A percentile compares a stretch with the other conserved stretches of the same genome.
These are phyloP conservation scores for Sclerotiophoma versabilis DNA, from an alignment of 2,329 filamentous ascomycete genomes.

Conservation along the genomic window DNA sequence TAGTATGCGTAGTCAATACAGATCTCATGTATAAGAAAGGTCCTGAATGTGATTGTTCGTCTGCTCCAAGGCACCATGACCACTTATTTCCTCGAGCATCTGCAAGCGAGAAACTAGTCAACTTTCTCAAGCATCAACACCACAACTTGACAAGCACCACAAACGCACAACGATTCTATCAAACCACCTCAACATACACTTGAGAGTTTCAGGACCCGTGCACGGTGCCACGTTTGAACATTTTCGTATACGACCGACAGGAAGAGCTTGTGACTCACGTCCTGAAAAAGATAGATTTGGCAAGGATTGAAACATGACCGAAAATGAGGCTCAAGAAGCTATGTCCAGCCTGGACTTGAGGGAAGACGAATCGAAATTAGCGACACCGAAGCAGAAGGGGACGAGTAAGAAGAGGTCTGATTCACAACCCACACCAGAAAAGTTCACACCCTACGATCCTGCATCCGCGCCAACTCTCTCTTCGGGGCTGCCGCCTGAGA, in stretches of 20 bases:
- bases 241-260: neutral
- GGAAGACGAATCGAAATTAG: neutral
- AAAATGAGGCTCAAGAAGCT: neutral
- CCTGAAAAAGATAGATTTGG: conserved; percentile 14
- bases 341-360: neutral
- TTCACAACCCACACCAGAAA: conserved; percentile 17
- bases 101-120: conserved; percentile 17
- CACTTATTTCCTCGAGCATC: neutral
- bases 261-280: neutral
- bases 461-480: conserved; percentile 26
- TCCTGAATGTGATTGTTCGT: neutral
- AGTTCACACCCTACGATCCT: conserved; percentile 47
- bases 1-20: too few species aligned
- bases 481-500: conserved; percentile 42
- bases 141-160: neutral
- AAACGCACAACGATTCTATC: neutral
- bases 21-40: too few species aligned
- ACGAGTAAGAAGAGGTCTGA: neutral
- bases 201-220: neutral
- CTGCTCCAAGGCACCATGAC: neutral
- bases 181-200: neutral
- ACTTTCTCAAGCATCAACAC: neutral
- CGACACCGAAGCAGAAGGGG: neutral
- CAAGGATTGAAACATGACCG: neutral
- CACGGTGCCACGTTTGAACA: neutral